These are phyloP conservation scores for Aspergillus hortae DNA, from an alignment of 2,329 filamentous ascomycete genomes.

Conservation along the genomic window DNA sequence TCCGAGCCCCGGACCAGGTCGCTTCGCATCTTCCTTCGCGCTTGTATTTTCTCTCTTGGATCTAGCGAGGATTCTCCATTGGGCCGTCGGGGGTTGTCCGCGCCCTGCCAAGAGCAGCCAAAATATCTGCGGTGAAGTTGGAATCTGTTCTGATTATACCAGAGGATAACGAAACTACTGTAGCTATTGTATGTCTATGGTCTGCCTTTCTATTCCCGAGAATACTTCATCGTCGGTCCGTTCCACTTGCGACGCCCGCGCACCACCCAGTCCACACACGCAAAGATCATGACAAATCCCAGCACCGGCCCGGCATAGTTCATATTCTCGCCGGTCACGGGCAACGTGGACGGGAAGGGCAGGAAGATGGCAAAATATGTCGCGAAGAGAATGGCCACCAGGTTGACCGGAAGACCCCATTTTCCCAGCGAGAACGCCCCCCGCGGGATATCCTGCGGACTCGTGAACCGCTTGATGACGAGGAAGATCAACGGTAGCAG, in stretches of 20 bases:
- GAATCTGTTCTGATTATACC: too few relatives aligned
- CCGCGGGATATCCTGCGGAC: slow-evolving; percentile 15
- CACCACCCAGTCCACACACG: slow-evolving; percentile 20
- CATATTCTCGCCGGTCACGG: slow-evolving; percentile 31
- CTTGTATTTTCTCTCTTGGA: too few relatives aligned
- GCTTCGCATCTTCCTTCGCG: too few relatives aligned
- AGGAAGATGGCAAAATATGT: slow-evolving; percentile 28
- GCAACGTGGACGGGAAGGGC: slow-evolving; percentile 27
- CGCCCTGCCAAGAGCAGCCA: too few relatives aligned
- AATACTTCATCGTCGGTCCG: slow-evolving; percentile 18
- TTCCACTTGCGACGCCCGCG: slow-evolving; percentile 21
- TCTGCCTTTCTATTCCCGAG: not conserved
- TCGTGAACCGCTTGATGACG: slow-evolving; percentile 17
- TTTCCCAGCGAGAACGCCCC: slow-evolving; percentile 28
- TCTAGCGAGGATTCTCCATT: too few relatives aligned
- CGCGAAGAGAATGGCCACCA: slow-evolving; percentile 27
- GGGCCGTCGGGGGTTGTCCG: too few relatives aligned
- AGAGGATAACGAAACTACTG: too few relatives aligned
- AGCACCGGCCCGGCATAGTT: slow-evolving; percentile 30
- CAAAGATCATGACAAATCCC: slow-evolving; percentile 21
- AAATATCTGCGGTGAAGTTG: too few relatives aligned
- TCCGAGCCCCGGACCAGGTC: too few relatives aligned
- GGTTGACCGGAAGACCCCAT: slow-evolving; percentile 24
- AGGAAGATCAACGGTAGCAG: slow-evolving; percentile 41
- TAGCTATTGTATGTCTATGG: too few relatives aligned